Conservation (phyloP, 164 flowering plant genomes). For the Houttuynia cordata region DNA sequence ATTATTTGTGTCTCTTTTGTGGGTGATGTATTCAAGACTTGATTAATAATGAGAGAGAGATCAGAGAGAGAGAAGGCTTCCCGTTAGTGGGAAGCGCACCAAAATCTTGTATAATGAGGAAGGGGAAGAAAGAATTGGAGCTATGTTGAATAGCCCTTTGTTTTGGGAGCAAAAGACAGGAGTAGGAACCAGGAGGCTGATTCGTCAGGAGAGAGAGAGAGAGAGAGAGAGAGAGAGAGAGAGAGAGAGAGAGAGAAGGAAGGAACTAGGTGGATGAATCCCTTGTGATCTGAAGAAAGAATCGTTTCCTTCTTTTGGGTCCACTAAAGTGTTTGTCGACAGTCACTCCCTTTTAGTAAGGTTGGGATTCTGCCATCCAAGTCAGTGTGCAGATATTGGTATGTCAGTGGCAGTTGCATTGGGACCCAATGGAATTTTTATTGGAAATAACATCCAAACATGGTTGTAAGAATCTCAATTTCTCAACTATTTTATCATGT, state of each 20-base stretch:
- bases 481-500: no score
- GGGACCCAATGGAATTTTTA: no score
- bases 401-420: no score
- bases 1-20: neutral
- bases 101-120: neutral
- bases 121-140: neutral
- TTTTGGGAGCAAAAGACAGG: neutral
- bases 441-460: no score
- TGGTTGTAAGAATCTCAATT: no score
- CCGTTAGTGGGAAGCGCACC: constrained; percentile 5
- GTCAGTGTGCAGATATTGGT: neutral
- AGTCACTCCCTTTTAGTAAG: constrained; percentile 5
- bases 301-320: neutral
- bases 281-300: neutral
- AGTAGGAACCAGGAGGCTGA: neutral
- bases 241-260: no score
- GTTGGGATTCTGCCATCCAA: constrained; percentile 4
- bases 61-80: neutral
- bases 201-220: no score
- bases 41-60: neutral
- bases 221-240: no score
- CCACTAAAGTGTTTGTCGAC: constrained; percentile 2
- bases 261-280: no score
- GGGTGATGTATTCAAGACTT: neutral
- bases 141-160: neutral